Evolutionary conservation across 306 rosid species (phyloP), one percentile per base, ranked within the genome.

Genomic region (Trifolium dubium): DNA sequence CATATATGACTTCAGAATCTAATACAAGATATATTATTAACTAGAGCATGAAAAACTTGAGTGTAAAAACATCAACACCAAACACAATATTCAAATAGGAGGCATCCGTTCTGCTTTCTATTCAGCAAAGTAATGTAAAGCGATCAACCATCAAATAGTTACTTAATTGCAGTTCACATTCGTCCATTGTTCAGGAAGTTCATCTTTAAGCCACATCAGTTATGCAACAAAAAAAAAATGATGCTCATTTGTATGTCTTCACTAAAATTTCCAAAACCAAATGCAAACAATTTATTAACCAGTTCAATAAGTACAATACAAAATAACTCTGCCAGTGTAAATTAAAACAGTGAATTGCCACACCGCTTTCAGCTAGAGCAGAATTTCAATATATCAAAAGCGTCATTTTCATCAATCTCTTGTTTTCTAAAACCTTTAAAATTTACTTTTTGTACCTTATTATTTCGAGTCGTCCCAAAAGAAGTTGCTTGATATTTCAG

Each of bases 401-500:
- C 1, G 15, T 14, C 71, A 18, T 64, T 72, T 72, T 30, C 54
- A 56, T 18, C 43, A 62, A 71, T 19, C 23, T 37, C 64, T 65
- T 32, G 76, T 64, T 40, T 66, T 65, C 29, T 9, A 67, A 69
- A 46, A 9, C 58, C 41, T 46, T 23, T 34, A 50, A 55, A 44
- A 39, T 46, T 43, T 53, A 53, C 28, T 47, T 70, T 15, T 39
- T 17, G 30, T 77, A 94, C 99, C 99, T 94, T 94, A 81, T 92
- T 94, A 86, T 94, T 92, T 67, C 92, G 90, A 64, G 97, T 82
- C 50, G 83, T 91, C 43, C 99, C 99, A 76, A 91, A 94, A 62
- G 95, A 90, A 47, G 99, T 94, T 59, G 99, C 92, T 77, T 89
- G 97, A 76, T 87, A 92, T 58, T 96, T 92, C 30, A 94, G 96